These are phyloP conservation scores for Candida boleticola DNA, from an alignment of 805 yeast genomes.

Conservation along the genomic window DNA sequence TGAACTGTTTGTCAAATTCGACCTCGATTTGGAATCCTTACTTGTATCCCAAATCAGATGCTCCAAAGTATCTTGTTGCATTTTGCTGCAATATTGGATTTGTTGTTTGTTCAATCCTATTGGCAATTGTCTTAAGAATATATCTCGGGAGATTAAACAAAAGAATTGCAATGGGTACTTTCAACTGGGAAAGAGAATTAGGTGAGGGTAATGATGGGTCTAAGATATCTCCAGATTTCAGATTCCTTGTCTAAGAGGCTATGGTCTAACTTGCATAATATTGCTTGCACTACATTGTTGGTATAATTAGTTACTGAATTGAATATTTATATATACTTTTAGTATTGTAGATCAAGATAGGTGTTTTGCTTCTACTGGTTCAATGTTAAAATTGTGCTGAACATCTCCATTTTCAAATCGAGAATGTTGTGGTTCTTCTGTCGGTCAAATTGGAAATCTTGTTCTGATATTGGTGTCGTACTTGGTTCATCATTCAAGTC, in stretches of 20 bases:
- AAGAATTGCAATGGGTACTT: slow-evolving; percentile 41
- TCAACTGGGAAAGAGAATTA: slow-evolving; percentile 49
- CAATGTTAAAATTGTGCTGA: slow-evolving; percentile 1
- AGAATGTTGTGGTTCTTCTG: not conserved
- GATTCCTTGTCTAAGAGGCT: slow-evolving; percentile 31
- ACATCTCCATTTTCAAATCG: slow-evolving; percentile 2
- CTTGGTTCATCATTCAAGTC: slow-evolving; percentile 33
- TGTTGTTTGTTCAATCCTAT: slow-evolving; percentile 35
- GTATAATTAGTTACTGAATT: no score
- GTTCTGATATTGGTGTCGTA: slow-evolving; percentile 18
- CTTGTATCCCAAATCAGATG: slow-evolving; percentile 43
- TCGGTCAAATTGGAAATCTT: slow-evolving; percentile 23
- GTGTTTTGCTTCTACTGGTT: no score
- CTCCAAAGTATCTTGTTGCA: slow-evolving; percentile 48
- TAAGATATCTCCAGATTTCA: slow-evolving; percentile 40
- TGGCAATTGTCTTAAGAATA: slow-evolving; percentile 38
- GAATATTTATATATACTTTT: no score
- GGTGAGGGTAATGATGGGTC: slow-evolving; percentile 47
- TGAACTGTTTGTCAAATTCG: slow-evolving; percentile 56
- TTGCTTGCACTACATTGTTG: no score
- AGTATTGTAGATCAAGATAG: no score
- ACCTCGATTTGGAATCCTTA: slow-evolving; percentile 58
- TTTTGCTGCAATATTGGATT: slow-evolving; percentile 49
- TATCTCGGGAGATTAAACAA: slow-evolving; percentile 39
- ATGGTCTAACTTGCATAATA: no score